Evolutionary conservation across 768 basidiomycete species (phyloP).

Genomic region (Pisolithus marmoratus): DNA sequence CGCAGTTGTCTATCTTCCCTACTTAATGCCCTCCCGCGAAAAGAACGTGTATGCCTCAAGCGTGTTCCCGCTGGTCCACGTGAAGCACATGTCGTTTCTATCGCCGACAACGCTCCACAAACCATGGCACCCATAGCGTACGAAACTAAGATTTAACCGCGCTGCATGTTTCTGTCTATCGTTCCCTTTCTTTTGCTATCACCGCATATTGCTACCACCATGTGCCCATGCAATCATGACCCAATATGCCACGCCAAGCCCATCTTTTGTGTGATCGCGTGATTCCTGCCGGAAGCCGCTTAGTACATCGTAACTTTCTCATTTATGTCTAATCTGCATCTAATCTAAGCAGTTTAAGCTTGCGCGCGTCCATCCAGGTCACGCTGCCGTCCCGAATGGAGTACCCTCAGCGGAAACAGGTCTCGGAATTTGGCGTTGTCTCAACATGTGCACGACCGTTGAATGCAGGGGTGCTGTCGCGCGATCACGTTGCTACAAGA

Average conservation of each 20-base stretch:
- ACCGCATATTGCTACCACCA: slow-evolving; percentile 11
- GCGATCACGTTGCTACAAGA: no score
- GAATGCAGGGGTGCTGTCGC: no score
- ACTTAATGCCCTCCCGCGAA: slow-evolving; percentile 2
- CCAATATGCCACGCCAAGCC: not conserved
- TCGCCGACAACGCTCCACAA: slow-evolving; percentile 74
- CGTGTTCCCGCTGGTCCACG: slow-evolving; percentile 83
- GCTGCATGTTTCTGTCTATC: slow-evolving; percentile 8
- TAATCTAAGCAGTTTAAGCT: no score
- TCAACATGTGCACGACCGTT: no score
- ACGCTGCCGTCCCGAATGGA: no score
- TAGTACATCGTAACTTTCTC: no score
- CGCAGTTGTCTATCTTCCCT: not conserved
- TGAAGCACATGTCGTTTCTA: slow-evolving; percentile 68
- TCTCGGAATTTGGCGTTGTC: no score
- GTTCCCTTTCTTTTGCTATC: slow-evolving; percentile 13
- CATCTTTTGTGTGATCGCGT: no score
- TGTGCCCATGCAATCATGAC: slow-evolving; percentile 18
- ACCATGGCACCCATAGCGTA: slow-evolving; percentile 91
- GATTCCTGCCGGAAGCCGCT: no score
- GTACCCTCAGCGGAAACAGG: no score
- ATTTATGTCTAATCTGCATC: no score
- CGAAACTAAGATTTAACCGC: slow-evolving; percentile 90
- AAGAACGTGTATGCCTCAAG: slow-evolving; percentile 80
- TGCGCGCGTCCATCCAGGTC: no score